Evolutionary conservation across 805 yeast species (phyloP), one percentile per base, ranked within the genome.

Genomic region (Saturnispora mendoncae): DNA sequence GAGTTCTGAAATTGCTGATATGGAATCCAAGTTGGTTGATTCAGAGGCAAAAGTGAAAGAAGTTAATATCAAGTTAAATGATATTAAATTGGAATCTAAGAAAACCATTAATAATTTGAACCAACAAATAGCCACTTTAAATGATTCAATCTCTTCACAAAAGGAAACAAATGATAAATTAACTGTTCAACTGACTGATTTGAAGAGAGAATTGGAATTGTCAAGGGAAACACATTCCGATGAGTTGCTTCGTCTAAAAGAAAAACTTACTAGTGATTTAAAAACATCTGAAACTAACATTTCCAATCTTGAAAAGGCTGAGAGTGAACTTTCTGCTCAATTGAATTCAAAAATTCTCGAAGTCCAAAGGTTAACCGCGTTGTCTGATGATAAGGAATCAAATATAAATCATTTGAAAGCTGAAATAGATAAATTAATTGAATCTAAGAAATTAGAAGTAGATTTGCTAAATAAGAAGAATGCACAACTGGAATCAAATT

Each of bases 401-500:
- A 19, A 6, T 19, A 19, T 21, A 2, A 15, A 10, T 5, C 15
- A 15, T 30, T 6, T 30, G 17, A 15, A 13, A 2, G 7, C 23
- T 32, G 35, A 19, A 32, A 5, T 19, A 19, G 14, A 32, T 12
- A 32, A 32, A 32, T 12, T 18, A 7, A 29, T 27, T n/a, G 15
- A 21, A 37, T 9, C 15, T 17, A 37, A 37, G 21, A 21, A 37
- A 37, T 9, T 29, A 13, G 30, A 38, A 15, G 8, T 37, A 8
- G 25, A 19, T 13, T 6, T n/a, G 4, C 17, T 19, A 6, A 9
- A 17, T 3, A 21, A 19, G 2, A 19, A 32, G 9, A 32, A 15
- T 32, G 6, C 14, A 14, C 5, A 12, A 10, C 7, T 32, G 24
- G 25, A 32, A 32, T 32, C 24, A 6, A n/a, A 32, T 13, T 13